Conservation (phyloP, 2,329 filamentous ascomycete genomes). For the Xenoacremonium recifei region DNA sequence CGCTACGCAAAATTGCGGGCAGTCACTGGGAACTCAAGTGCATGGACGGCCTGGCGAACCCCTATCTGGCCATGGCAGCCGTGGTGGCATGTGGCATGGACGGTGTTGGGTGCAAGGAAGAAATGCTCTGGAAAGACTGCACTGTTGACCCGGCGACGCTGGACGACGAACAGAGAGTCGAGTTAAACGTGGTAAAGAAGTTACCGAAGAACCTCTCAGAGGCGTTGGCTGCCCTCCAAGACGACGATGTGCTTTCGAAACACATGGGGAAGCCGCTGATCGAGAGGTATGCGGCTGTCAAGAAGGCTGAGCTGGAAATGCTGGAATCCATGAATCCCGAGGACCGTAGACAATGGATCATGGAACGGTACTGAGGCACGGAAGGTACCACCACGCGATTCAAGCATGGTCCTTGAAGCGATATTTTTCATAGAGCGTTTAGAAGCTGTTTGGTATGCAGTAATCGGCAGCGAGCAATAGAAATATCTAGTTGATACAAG, state of each 20-base stretch:
- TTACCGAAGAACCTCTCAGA: conserved; percentile 55
- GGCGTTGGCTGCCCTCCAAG: conserved; percentile 50
- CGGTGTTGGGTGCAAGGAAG: conserved; percentile 27
- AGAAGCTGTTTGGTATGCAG: no score
- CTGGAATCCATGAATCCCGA: conserved; percentile 42
- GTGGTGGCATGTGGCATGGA: conserved; percentile 31
- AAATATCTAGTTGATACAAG: no score
- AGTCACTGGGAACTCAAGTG: conserved; percentile 78
- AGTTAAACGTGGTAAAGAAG: conserved; percentile 52
- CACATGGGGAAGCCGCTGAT: conserved; percentile 52
- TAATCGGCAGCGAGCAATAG: no score
- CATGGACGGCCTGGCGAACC: conserved; percentile 77
- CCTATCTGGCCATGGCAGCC: conserved; percentile 58
- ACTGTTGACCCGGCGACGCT: conserved; percentile 52
- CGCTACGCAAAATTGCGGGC: conserved; percentile 63
- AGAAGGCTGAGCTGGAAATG: conserved; percentile 53
- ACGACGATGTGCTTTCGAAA: conserved; percentile 44
- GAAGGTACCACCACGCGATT: no score
- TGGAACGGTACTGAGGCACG: conserved; percentile 58
- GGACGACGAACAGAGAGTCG: conserved; percentile 43
- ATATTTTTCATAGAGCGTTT: no score
- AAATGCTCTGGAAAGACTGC: conserved; percentile 53
- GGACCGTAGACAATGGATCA: conserved; percentile 56
- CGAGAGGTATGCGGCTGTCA: conserved; percentile 55
- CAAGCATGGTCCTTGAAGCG: no score